These are phyloP conservation scores for Heimioporus sp. DNA, from an alignment of 768 basidiomycete genomes.

Conservation along the genomic window DNA sequence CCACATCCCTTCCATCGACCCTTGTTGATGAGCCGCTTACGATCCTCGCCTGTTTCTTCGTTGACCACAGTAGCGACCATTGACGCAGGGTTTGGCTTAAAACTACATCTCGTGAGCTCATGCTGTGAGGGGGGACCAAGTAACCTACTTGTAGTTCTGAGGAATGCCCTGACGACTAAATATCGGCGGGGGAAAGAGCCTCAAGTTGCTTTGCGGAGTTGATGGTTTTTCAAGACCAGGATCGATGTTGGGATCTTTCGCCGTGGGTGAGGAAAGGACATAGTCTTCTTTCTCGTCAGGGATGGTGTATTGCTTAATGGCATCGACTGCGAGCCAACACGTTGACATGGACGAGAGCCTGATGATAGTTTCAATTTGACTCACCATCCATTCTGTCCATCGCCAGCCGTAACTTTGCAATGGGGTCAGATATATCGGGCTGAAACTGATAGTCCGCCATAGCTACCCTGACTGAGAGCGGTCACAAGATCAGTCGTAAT, in stretches of 20 bases:
- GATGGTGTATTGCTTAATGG: conserved; percentile 68
- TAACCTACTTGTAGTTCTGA: conserved; percentile 72
- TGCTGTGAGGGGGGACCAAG: background rate
- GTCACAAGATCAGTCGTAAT: background rate
- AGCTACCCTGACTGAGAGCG: conserved; percentile 43
- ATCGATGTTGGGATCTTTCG: conserved; percentile 48
- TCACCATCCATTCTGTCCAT: conserved; percentile 84
- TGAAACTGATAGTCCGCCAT: conserved; percentile 95
- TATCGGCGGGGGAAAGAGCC: conserved; percentile 84
- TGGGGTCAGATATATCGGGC: conserved; percentile 68
- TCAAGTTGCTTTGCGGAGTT: conserved; percentile 52
- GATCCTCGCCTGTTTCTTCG: conserved; percentile 78
- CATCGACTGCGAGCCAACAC: conserved; percentile 52
- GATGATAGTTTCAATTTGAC: conserved; percentile 12
- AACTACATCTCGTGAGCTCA: conserved; percentile 40
- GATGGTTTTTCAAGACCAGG: conserved; percentile 35
- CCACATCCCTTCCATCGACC: conserved; percentile 87
- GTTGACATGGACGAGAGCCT: background rate
- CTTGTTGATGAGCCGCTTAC: conserved; percentile 78
- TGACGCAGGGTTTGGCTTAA: conserved; percentile 75
- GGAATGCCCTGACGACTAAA: conserved; percentile 83
- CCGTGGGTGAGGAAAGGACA: conserved; percentile 30
- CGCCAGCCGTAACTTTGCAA: conserved; percentile 63
- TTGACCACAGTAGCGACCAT: conserved; percentile 64
- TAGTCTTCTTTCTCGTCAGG: conserved; percentile 70